Base-by-base conservation (phyloP, 2,329 filamentous ascomycete species). In the Colletotrichum simmondsii region DNA sequence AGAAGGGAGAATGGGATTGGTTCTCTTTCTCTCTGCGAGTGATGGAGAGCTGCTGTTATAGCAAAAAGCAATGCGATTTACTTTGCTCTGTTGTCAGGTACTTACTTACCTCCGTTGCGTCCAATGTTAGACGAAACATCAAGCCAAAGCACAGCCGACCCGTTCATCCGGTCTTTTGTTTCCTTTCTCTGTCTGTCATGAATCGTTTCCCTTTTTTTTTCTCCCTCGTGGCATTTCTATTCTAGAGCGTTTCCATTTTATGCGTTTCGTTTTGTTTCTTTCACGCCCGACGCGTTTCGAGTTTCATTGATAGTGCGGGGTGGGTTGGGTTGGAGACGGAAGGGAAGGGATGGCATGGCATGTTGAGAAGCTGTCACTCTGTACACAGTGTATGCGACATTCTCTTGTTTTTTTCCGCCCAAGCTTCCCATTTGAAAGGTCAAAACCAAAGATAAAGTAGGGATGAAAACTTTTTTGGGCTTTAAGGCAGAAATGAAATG, bases 271-370 rank as follows among this genome's bases (percentile, higher is more conserved):
- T 63, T 26, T 53, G 46, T 19, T 37, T 26, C 59, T 12, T 35
- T 52, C 4, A 63, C 53, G 46, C 46, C 46, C 46, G 46, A 63
- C 61, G 12, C 14, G 62, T 42, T 65, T 56, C 62, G 62, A 56
- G 62, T 65, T 65, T 65, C 52, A 65, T 24, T 46, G 32, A 56
- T 19, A 65, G 28, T 46, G 62, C 32, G 32, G 52, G 46, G 30
- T 30, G 28, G 22, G 10, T 26, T 5, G 28, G 12, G 22, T 5
- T 6, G 19, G 12, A 30, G 14, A 46, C 24, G 14, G 26, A 24
- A 14, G 19, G 28, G 28, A 53, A 19, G 60, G 11, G 5, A 24
- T 52, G 35, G 8, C 37, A 28, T 61, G 16, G 16, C 19, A 8
- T 49, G 16, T 42, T 14, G 10, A 42, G 30, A 32, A 46, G 5